A percentile compares a stretch with the other conserved stretches of the same genome.
phyloP scores from a whole-genome alignment of 2,329 filamentous ascomycete species.

The Claviceps arundinis region DNA sequence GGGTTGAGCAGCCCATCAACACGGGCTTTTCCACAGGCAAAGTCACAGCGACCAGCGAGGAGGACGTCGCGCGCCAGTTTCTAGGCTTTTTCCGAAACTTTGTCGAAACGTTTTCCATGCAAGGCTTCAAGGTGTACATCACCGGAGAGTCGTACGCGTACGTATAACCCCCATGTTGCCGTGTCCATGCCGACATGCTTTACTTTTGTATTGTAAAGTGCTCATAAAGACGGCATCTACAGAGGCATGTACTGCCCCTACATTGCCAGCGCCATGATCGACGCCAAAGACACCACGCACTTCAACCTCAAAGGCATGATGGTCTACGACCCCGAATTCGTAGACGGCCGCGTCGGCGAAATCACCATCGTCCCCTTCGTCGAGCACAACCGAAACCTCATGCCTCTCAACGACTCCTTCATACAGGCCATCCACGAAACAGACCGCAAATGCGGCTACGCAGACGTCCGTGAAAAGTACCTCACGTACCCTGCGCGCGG shows the following conservation, averaged over 20 bases:
- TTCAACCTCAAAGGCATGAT: conserved; percentile 54
- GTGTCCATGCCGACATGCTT: too few species aligned
- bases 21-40: conserved; percentile 58
- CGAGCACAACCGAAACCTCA: conserved; percentile 46
- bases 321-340: conserved; percentile 56
- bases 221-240: not conserved
- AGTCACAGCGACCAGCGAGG: conserved; percentile 49
- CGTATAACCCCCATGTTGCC: not conserved
- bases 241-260: conserved; percentile 51
- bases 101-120: conserved; percentile 52
- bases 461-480: conserved; percentile 40
- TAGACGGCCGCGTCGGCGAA: conserved; percentile 29
- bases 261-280: conserved; percentile 56
- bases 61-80: conserved; percentile 56
- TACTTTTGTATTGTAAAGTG: too few species aligned
- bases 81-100: conserved; percentile 71
- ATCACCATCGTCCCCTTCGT: conserved; percentile 43
- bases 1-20: conserved; percentile 54
- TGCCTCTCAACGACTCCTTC: conserved; percentile 31
- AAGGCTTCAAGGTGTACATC: conserved; percentile 58
- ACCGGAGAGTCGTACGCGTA: conserved; percentile 53
- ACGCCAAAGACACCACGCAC: conserved; percentile 46
- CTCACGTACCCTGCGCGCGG: conserved; percentile 54
- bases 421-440: conserved; percentile 17
- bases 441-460: conserved; percentile 43